Base-by-base conservation (phyloP, 148 eudicot genomes). In the Pharnaceum exiguum region DNA sequence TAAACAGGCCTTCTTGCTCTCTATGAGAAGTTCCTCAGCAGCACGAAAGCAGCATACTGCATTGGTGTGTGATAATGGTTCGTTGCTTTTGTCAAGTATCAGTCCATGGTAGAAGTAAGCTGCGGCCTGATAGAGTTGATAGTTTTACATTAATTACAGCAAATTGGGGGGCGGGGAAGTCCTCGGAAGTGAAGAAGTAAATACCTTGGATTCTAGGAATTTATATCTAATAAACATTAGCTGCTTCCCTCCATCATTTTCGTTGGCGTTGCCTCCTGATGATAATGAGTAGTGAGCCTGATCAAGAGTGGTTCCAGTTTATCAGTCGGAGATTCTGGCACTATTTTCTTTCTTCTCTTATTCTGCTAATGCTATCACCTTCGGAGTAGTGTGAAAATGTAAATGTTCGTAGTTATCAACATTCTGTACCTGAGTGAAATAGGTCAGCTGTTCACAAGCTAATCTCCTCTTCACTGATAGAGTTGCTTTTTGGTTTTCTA, bases 101-200 rank as follows among this genome's bases (percentile, higher is more conserved):
- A 88, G 56, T 24, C 86, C 95, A 58, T 93, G 96, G 68, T 83
- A 93, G 69, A 81, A 85, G 75, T 88, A 93, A n/a, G 98, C 90
- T 65, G 80, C 96, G 63, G 89, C 95, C 98, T 93, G 76, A 30
- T 32, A 39, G 42, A 40, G 27, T 2, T n/a, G 0, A 29, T 16
- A 31, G 25, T 33, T 4, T 22, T 28, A 5, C 10, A 18, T 13
- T 24, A 17, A 43, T 47, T 28, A 35, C n/a, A n/a, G n/a, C n/a
- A n/a, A n/a, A n/a, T n/a, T n/a, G n/a, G n/a, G n/a, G n/a, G n/a
- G n/a, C n/a, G n/a, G n/a, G 9, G 0, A 38, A 6, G 42, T 1
- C 0, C 12, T 38, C 42, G 0, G 5, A 13, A 40, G 6, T 44
- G 10, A 25, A 23, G 47, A 33, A 36, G 15, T 10, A 30, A 23